Percentiles rank a stretch among this genome's conserved stretches.
Conservation (phyloP, 805 yeast genomes). For the Starmerella geochares region DNA sequence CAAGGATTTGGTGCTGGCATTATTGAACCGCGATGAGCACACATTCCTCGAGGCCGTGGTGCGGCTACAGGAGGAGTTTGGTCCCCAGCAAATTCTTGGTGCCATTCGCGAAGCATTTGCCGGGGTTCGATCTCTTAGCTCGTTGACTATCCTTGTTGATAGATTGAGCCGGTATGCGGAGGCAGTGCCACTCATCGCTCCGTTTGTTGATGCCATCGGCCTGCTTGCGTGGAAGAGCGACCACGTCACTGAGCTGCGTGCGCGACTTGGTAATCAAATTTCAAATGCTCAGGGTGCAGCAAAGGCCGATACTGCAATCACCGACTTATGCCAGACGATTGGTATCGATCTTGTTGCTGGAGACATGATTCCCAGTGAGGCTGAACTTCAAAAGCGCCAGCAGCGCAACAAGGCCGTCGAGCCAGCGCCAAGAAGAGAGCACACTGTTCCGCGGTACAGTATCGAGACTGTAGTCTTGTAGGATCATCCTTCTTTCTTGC, state of each 20-base stretch:
- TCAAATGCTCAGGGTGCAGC: constrained; percentile 29
- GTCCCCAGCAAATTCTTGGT: constrained; percentile 35
- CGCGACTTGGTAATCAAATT: constrained; percentile 41
- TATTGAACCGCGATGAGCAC: constrained; percentile 48
- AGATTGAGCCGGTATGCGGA: constrained; percentile 40
- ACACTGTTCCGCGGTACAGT: constrained; percentile 28
- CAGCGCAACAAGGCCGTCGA: constrained; percentile 15
- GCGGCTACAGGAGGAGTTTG: constrained; percentile 57
- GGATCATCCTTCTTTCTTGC: background rate
- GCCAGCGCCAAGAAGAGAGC: constrained; percentile 5
- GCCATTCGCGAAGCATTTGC: constrained; percentile 27
- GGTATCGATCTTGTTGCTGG: constrained; percentile 21
- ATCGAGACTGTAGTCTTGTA: constrained; percentile 29
- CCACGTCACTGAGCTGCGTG: constrained; percentile 39
- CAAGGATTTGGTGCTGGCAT: constrained; percentile 51
- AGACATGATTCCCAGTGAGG: constrained; percentile 3
- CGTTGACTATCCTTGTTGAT: constrained; percentile 33
- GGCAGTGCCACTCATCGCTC: constrained; percentile 53
- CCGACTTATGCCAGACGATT: constrained; percentile 26
- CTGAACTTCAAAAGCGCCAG: constrained; percentile 22
- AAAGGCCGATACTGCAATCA: constrained; percentile 24
- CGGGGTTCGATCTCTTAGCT: constrained; percentile 16
- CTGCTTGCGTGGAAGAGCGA: constrained; percentile 53
- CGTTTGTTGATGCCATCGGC: constrained; percentile 65
- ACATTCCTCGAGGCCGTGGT: constrained; percentile 57